These are phyloP conservation scores for Syncephalis fuscata DNA, from an alignment of 371 early-diverging fungal species.

Conservation along the genomic window DNA sequence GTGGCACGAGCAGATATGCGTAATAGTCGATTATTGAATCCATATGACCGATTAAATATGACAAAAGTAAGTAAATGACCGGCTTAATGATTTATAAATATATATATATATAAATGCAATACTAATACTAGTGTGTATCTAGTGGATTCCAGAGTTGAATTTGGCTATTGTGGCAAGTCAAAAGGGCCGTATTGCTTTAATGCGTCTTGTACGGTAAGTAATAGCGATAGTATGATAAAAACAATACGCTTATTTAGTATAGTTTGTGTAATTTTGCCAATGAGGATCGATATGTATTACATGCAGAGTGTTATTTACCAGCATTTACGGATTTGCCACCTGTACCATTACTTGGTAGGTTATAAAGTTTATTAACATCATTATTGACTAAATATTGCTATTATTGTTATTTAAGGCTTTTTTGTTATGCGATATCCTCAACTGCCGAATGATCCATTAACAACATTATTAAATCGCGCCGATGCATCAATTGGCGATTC, in stretches of 20 bases:
- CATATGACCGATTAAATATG: slow-evolving; percentile 7
- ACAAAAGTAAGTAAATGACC: slow-evolving; percentile 2
- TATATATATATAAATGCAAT: not conserved
- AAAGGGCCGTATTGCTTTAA: slow-evolving; percentile 5
- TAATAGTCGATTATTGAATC: not conserved
- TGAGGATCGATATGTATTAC: no score
- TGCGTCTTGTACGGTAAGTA: slow-evolving; percentile 1
- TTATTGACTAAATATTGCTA: not conserved
- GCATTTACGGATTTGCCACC: not conserved
- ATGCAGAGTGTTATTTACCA: no score
- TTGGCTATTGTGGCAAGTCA: slow-evolving; percentile 7
- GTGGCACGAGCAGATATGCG: slow-evolving; percentile 1
- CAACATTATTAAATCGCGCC: not conserved
- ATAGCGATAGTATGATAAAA: no score
- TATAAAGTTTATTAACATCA: not conserved
- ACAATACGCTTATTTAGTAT: no score
- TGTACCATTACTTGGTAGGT: slow-evolving; percentile 6
- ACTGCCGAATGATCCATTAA: not conserved
- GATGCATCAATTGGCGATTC: not conserved
- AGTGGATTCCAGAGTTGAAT: slow-evolving; percentile 3
- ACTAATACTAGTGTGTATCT: not conserved
- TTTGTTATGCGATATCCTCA: not conserved
- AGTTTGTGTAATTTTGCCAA: no score
- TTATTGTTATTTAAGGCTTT: not conserved
- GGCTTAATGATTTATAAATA: not conserved